phyloP scores from a whole-genome alignment of 1,284 basidiomycete genomes.

The Xanthoconium separans region DNA sequence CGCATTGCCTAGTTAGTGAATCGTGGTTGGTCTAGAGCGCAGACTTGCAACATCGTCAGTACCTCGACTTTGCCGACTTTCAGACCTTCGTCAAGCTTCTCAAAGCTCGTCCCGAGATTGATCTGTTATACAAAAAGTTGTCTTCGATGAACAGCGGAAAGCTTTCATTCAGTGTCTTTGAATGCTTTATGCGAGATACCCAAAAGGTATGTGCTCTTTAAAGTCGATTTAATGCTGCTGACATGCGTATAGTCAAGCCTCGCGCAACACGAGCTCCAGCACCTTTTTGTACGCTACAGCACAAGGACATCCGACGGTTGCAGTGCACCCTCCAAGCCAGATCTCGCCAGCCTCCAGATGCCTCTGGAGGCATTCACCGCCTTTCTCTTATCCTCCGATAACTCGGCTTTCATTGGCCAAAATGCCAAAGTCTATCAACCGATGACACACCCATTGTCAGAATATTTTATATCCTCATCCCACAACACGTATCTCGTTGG shows the following conservation, averaged over 20 bases:
- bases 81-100: conserved; percentile 83
- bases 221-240: conserved; percentile 2
- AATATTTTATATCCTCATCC: conserved; percentile 92
- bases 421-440: conserved; percentile 50
- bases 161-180: conserved; percentile 60
- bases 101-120: conserved; percentile 82
- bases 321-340: conserved; percentile 2
- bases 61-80: conserved; percentile 84
- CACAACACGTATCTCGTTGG: conserved; percentile 99
- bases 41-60: conserved; percentile 62
- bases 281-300: conserved; percentile 58
- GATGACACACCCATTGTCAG: conserved; percentile 80
- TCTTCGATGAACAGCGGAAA: conserved; percentile 37
- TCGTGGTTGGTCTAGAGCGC: conserved; percentile 51
- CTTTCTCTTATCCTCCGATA: conserved; percentile 75
- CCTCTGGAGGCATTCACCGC: conserved; percentile 65
- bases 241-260: conserved; percentile 45
- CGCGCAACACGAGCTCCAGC: conserved; percentile 44
- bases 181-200: conserved; percentile 61
- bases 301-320: conserved; percentile 16
- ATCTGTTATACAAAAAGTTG: conserved; percentile 61
- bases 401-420: conserved; percentile 53
- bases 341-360: conserved; percentile 37
- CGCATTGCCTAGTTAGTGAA: not conserved
- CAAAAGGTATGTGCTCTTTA: conserved; percentile 55